These are phyloP conservation scores for Apiotrichum montevideense DNA, from an alignment of 1,284 basidiomycete genomes.

Conservation along the genomic window DNA sequence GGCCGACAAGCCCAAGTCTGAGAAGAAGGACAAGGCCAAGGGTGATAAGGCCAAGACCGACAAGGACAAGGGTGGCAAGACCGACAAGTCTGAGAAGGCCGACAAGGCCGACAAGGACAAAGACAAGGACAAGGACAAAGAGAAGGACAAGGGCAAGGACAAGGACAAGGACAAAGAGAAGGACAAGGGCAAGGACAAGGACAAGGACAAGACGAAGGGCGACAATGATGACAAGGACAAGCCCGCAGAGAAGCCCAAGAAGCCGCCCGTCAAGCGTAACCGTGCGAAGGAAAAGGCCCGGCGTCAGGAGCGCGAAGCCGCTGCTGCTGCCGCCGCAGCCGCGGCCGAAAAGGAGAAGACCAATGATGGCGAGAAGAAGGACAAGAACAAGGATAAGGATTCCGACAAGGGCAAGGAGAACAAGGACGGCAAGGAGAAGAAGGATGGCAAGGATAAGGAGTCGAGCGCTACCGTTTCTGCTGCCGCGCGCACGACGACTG, in stretches of 20 bases:
- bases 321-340: too few species aligned
- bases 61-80: not conserved
- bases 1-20: not conserved
- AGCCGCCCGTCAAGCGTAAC: too few species aligned
- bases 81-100: not conserved
- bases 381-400: not conserved
- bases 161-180: not conserved
- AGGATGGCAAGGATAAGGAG: not conserved
- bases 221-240: too few species aligned
- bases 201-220: conserved; percentile 1
- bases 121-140: not conserved
- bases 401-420: too few species aligned
- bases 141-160: conserved; percentile 2
- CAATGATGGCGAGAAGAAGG: not conserved
- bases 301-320: too few species aligned
- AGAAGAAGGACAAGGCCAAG: not conserved
- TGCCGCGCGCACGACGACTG: too few species aligned
- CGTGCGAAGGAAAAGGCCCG: too few species aligned
- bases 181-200: not conserved
- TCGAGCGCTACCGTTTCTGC: too few species aligned
- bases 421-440: not conserved
- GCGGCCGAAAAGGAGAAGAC: too few species aligned
- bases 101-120: not conserved
- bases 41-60: not conserved
- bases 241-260: not conserved